These are phyloP conservation scores for Cyberlindnera sargentensis DNA, from an alignment of 805 yeast genomes.

Conservation along the genomic window DNA sequence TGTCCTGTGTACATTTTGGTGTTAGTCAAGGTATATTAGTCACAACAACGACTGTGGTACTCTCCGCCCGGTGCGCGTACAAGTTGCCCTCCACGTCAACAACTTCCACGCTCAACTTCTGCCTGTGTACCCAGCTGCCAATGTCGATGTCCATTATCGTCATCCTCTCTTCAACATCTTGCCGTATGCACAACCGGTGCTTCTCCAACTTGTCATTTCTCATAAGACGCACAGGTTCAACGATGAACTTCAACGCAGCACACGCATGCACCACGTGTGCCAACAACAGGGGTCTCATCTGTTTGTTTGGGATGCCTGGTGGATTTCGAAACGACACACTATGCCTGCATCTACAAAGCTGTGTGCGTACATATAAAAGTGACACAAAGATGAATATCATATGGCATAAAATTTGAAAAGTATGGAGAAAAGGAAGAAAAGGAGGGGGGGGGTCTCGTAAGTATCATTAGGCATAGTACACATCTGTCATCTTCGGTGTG, in stretches of 20 bases:
- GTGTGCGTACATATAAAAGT: not conserved
- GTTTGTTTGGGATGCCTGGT: too few relatives aligned
- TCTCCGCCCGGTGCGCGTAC: slow-evolving; percentile 9
- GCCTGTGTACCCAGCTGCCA: slow-evolving; percentile 3
- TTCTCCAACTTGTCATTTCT: not conserved
- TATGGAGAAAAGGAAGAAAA: too few relatives aligned
- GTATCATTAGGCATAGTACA: too few relatives aligned
- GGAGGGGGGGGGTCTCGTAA: too few relatives aligned
- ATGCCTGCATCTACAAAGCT: not conserved
- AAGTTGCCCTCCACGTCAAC: slow-evolving; percentile 8
- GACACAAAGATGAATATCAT: not conserved
- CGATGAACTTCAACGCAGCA: too few relatives aligned
- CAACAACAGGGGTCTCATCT: too few relatives aligned
- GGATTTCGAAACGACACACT: not conserved
- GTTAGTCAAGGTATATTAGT: not conserved
- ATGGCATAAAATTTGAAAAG: too few relatives aligned
- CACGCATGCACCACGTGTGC: too few relatives aligned
- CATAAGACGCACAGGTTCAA: too few relatives aligned
- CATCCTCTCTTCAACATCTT: slow-evolving; percentile 7
- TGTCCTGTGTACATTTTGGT: slow-evolving; percentile 1
- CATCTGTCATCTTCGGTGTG: too few relatives aligned
- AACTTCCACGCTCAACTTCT: slow-evolving; percentile 6
- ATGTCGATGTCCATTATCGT: slow-evolving; percentile 13
- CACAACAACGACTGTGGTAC: slow-evolving; percentile 4
- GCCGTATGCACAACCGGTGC: not conserved